Evolutionary conservation across 2,329 filamentous ascomycete species (phyloP).

Genomic region (Cladophialophora chaetospira): DNA sequence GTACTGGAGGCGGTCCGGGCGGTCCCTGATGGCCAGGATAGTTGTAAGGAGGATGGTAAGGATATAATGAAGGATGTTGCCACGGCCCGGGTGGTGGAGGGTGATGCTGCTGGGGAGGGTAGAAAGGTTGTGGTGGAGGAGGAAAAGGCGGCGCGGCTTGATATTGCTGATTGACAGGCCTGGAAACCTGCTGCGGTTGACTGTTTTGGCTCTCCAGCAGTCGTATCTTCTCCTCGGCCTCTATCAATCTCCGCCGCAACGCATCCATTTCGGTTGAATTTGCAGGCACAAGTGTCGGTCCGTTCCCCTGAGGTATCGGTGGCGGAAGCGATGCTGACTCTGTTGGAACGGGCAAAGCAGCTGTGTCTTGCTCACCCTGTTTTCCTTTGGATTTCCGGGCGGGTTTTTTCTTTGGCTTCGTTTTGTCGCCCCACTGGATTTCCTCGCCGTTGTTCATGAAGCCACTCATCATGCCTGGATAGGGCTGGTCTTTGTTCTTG

Average conservation of each 20-base stretch:
- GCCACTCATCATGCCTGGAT: slow-evolving; percentile 24
- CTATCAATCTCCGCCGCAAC: neutral
- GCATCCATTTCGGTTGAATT: neutral
- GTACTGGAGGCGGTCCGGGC: neutral
- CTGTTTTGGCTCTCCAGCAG: neutral
- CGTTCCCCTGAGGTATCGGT: neutral
- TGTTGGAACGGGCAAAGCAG: neutral
- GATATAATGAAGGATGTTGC: neutral
- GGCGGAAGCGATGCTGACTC: neutral
- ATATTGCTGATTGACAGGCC: neutral
- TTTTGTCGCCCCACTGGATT: slow-evolving; percentile 12
- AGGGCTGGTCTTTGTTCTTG: neutral
- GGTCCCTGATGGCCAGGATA: neutral
- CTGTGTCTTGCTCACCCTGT: neutral
- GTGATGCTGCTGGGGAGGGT: neutral
- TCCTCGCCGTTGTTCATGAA: slow-evolving; percentile 16
- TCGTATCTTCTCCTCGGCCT: neutral
- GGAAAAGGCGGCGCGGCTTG: neutral
- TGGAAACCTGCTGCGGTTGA: neutral
- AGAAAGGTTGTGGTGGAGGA: neutral
- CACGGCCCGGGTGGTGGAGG: neutral
- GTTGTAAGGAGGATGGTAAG: neutral
- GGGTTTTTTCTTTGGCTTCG: neutral
- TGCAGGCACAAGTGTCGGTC: neutral
- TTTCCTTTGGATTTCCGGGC: neutral